Conservation (phyloP, 257 asterid species). For the Scutellaria minor region DNA sequence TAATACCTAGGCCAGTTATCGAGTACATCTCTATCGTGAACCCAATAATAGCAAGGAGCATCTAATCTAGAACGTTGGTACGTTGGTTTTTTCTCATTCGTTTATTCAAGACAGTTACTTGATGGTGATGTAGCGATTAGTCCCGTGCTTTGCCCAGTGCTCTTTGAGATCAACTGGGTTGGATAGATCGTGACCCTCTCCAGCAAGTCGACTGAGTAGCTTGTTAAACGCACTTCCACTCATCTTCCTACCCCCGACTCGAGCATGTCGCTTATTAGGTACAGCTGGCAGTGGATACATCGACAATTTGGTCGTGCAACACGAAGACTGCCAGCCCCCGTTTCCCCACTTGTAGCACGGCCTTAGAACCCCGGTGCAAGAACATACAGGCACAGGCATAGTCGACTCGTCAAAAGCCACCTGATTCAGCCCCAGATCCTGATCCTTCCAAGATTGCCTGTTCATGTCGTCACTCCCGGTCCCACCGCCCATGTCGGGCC, state of each 20-base stretch:
- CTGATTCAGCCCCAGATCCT: conserved; percentile 86
- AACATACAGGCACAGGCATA: conserved; percentile 96
- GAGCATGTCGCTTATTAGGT: conserved; percentile 92
- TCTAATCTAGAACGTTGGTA: not conserved
- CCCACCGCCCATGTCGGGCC: conserved; percentile 29
- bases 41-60: not conserved
- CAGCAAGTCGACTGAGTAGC: conserved; percentile 90
- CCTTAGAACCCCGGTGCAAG: conserved; percentile 86
- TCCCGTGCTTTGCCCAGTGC: conserved; percentile 98
- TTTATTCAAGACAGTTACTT: conserved; percentile 44
- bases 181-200: conserved; percentile 80
- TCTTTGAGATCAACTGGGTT: conserved; percentile 87
- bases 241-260: conserved; percentile 97
- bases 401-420: conserved; percentile 88
- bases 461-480: not conserved
- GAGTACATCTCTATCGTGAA: no score
- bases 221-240: conserved; percentile 94
- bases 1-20: conserved; percentile 19
- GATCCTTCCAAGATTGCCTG: conserved; percentile 89
- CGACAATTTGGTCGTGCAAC: conserved; percentile 86
- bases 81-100: not conserved
- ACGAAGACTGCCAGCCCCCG: conserved; percentile 98
- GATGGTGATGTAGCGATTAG: conserved; percentile 96
- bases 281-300: conserved; percentile 92
- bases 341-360: conserved; percentile 99